Evolutionary conservation across 2,329 filamentous ascomycete genomes (phyloP).

Genomic region (Thielaviopsis ethacetica): DNA sequence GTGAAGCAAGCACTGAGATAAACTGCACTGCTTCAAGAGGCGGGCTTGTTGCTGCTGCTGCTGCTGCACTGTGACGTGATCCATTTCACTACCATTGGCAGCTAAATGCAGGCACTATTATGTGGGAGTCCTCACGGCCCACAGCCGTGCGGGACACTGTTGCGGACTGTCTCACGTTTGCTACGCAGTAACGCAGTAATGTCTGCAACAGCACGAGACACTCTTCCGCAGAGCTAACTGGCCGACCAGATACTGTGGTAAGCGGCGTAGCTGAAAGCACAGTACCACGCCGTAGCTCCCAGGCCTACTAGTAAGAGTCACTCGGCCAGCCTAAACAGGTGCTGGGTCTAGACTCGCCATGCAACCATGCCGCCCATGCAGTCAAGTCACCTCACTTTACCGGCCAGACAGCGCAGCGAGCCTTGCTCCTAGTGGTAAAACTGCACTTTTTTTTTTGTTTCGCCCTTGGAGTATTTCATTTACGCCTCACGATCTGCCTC

Average conservation of each 20-base stretch:
- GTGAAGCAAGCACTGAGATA: too few species aligned
- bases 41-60: background rate
- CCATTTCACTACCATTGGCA: background rate
- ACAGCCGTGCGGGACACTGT: background rate
- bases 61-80: background rate
- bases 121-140: background rate
- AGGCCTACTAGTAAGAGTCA: background rate
- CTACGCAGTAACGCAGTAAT: too few species aligned
- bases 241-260: too few species aligned
- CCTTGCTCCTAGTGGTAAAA: too few species aligned
- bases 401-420: too few species aligned
- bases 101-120: background rate
- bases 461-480: too few species aligned
- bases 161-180: background rate
- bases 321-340: background rate
- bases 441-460: too few species aligned
- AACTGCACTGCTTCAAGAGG: background rate
- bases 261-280: background rate
- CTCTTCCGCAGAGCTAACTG: background rate
- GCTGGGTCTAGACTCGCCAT: background rate
- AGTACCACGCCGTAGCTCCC: background rate
- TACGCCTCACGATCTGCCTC: background rate
- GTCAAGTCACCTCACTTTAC: background rate
- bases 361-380: background rate
- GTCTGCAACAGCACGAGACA: background rate